Evolutionary conservation across 2,329 filamentous ascomycete genomes (phyloP), one percentile per base, ranked within the genome.

Genomic region (Dactylonectria estremocensis): DNA sequence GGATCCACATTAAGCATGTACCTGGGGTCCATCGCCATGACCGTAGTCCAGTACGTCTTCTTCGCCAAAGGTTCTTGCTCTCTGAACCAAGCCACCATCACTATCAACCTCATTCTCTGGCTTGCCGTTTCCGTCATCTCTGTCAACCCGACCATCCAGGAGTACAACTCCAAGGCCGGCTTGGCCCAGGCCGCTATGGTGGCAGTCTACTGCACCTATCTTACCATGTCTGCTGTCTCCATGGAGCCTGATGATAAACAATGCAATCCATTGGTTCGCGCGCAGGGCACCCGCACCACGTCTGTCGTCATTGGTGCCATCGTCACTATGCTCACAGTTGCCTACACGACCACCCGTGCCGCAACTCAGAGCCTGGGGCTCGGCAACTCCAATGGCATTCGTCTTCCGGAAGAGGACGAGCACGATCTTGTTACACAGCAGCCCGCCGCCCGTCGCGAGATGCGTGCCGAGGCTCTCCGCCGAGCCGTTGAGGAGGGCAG

Each of bases 121-220:
- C 80, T 98, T 56, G 86, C 89, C 66, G 91, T 97, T 69, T 97
- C 95, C 0, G 87, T 91, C 72, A 87, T 98, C 35, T 98, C 95
- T 0, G 92, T 99, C 68, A 95, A 98, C 78, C 95, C 96, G 1
- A 89, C 89, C 1, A 90, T 99, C 14, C 96, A 99, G 81, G 94
- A 95, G 77, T 92, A 92, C 79, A 99, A 99, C 81, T 91, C 95
- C 54, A 95, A 95, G 78, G 96, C 96, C 48, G 96, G 96, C 55
- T 88, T 99, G 66, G 96, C 96, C n/a, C 96, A 99, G 80, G 95
- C 95, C 48, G 95, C 96, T 69, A 98, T 98, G 89, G 96, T 99
- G 50, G 94, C 95, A 18, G 90, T 97, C 66, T 99, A 99, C 86
- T 99, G 96, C 89, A 98, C 96, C 49, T 99, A 99, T 79, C 89